Percentiles rank a stretch among this genome's conserved stretches.
phyloP scores from a whole-genome alignment of 352 stramenopile genomes.

The Phytophthora lateralis region DNA sequence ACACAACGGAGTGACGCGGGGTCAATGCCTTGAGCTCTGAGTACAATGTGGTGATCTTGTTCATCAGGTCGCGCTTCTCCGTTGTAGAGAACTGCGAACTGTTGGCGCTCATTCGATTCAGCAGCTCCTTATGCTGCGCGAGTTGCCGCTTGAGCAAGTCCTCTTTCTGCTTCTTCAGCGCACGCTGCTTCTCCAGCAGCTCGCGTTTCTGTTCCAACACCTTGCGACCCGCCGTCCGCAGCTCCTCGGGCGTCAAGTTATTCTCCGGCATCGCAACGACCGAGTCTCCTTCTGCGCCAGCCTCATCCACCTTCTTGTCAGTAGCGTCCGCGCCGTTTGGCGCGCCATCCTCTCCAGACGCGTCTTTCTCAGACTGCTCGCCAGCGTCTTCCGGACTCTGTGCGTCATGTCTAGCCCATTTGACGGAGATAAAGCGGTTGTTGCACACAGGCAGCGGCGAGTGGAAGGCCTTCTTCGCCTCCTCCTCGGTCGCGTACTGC shows the following conservation, averaged over 20 bases:
- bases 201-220: slow-evolving; percentile 89
- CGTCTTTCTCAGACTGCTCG: slow-evolving; percentile 49
- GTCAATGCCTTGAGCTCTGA: slow-evolving; percentile 72
- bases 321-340: slow-evolving; percentile 4
- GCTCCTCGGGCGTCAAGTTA: slow-evolving; percentile 75
- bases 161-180: slow-evolving; percentile 86
- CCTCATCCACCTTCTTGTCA: slow-evolving; percentile 25
- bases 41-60: slow-evolving; percentile 84
- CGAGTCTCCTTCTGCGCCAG: slow-evolving; percentile 21
- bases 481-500: slow-evolving; percentile 83
- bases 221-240: slow-evolving; percentile 72
- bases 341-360: slow-evolving; percentile 25
- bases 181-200: slow-evolving; percentile 82
- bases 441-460: slow-evolving; percentile 89
- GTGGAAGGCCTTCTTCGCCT: slow-evolving; percentile 87
- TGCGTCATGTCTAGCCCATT: slow-evolving; percentile 84
- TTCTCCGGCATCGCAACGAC: slow-evolving; percentile 39
- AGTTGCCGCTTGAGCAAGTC: slow-evolving; percentile 82
- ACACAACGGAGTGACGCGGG: slow-evolving; percentile 32
- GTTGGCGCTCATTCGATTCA: slow-evolving; percentile 85
- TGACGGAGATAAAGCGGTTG: slow-evolving; percentile 90
- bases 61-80: slow-evolving; percentile 81
- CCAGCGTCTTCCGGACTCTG: slow-evolving; percentile 64
- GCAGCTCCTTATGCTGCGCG: slow-evolving; percentile 79
- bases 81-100: slow-evolving; percentile 64